Evolutionary conservation across 345 rosid genomes (phyloP).

Genomic region (Salix arbutifolia): DNA sequence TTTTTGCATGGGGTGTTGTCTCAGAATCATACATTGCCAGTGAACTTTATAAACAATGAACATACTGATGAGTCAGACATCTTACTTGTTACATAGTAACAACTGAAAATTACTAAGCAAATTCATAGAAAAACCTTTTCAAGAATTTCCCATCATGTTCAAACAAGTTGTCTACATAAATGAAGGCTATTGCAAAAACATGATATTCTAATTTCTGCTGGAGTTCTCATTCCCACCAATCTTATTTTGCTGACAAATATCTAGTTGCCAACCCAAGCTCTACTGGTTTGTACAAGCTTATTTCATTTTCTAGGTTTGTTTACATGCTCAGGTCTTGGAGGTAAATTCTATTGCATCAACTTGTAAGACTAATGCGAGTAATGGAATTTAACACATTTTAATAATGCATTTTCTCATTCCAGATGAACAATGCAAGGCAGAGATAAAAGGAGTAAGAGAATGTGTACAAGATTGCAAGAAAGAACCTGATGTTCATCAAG

Average conservation of each 20-base stretch:
- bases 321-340: not conserved
- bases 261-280: not conserved
- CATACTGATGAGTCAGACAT: too few relatives aligned
- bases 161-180: not conserved
- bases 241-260: not conserved
- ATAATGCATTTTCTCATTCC: not conserved
- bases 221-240: not conserved
- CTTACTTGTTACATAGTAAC: too few relatives aligned
- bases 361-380: too few relatives aligned
- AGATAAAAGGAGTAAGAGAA: conserved; percentile 10
- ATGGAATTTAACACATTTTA: not conserved
- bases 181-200: not conserved
- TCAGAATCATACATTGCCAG: too few relatives aligned
- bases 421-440: conserved; percentile 15
- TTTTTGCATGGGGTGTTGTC: too few relatives aligned
- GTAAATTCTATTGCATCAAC: not conserved
- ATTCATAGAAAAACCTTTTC: not conserved
- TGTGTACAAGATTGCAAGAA: not conserved
- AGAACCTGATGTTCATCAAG: conserved; percentile 11
- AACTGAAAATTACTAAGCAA: not conserved
- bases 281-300: not conserved
- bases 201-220: not conserved
- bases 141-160: not conserved
- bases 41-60: too few relatives aligned
- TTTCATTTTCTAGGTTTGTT: not conserved